Conservation (phyloP, 2,329 filamentous ascomycete species). For the Aspergillus versicolor region DNA sequence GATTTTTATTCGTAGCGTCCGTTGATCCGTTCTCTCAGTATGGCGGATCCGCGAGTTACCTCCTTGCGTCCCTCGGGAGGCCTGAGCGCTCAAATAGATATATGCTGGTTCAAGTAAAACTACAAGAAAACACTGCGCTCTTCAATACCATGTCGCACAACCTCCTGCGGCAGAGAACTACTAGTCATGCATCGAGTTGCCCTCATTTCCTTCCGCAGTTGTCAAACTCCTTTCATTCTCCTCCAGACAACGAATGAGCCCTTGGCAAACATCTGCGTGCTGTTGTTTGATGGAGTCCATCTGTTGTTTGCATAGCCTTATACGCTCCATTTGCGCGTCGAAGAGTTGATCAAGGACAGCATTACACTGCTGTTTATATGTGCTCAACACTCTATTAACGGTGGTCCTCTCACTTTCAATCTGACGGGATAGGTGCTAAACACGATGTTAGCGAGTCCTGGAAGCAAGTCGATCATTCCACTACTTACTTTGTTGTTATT, state of each 20-base stretch:
- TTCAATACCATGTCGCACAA: neutral
- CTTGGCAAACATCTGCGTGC: conserved; percentile 29
- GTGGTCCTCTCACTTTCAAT: conserved; percentile 49
- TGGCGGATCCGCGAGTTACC: neutral
- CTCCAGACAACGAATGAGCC: conserved; percentile 30
- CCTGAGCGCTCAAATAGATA: neutral
- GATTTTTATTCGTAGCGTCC: conserved; percentile 1
- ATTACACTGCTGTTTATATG: conserved; percentile 45
- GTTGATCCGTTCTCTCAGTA: neutral
- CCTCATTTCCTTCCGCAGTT: neutral
- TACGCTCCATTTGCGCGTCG: conserved; percentile 39
- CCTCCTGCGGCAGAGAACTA: neutral
- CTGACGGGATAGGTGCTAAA: conserved; percentile 43
- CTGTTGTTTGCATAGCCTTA: conserved; percentile 31
- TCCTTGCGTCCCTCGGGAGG: neutral
- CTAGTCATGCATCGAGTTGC: neutral
- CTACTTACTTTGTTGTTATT: conserved; percentile 32
- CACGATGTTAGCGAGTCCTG: neutral
- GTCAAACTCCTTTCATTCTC: conserved; percentile 22
- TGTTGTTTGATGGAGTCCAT: conserved; percentile 29
- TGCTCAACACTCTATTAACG: conserved; percentile 43
- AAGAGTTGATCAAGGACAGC: conserved; percentile 45
- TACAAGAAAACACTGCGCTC: neutral
- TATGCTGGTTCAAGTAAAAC: neutral
- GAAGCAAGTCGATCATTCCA: neutral